Evolutionary conservation across 306 rosid genomes (phyloP).

Genomic region (Echinosophora koreensis): DNA sequence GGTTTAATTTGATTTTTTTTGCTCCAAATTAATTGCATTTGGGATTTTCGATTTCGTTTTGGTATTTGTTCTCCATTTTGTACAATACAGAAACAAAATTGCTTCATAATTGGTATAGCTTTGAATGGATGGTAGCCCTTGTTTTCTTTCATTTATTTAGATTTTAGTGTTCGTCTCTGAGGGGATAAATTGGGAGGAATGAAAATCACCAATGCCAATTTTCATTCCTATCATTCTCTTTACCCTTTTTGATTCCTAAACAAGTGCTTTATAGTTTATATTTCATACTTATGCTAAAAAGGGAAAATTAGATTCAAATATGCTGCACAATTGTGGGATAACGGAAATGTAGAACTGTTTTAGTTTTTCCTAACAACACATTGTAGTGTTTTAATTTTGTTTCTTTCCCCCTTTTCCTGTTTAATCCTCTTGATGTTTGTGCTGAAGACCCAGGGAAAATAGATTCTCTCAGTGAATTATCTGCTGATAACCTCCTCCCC

Average conservation of each 20-base stretch:
- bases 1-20: background rate
- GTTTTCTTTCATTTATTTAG: background rate
- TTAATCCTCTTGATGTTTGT: conserved; percentile 19
- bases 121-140: background rate
- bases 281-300: background rate
- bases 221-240: conserved; percentile 8
- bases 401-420: conserved; percentile 6
- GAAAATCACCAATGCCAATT: background rate
- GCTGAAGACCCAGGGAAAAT: background rate
- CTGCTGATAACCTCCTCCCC: background rate
- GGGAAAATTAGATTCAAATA: background rate
- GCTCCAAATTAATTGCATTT: background rate
- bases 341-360: background rate
- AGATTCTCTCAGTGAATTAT: background rate
- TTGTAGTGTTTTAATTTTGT: background rate
- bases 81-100: background rate
- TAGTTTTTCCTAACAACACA: background rate
- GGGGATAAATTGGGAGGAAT: background rate
- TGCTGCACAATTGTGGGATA: background rate
- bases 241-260: conserved; percentile 17
- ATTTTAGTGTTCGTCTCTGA: conserved; percentile 5
- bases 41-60: background rate
- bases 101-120: background rate
- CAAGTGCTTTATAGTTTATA: background rate
- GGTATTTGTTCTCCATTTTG: background rate